These are phyloP conservation scores for Lachancea waltii DNA, from an alignment of 805 yeast genomes.

Conservation along the genomic window DNA sequence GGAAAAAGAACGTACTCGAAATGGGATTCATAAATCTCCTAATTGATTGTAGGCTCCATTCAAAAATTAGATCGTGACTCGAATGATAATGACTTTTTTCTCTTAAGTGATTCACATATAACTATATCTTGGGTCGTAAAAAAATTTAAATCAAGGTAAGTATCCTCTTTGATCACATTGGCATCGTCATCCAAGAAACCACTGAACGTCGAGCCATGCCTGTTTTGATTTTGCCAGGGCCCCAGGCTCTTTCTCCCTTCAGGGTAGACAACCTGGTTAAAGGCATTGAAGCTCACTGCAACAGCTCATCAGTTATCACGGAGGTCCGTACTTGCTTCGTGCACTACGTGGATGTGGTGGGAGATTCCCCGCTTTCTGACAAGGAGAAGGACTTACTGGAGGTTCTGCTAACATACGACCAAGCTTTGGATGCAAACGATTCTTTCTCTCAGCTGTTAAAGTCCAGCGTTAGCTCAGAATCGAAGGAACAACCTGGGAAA, in stretches of 20 bases:
- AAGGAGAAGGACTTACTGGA: slow-evolving; percentile 45
- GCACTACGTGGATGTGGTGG: slow-evolving; percentile 64
- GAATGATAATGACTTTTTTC: not conserved
- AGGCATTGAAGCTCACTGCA: slow-evolving; percentile 66
- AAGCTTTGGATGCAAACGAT: slow-evolving; percentile 50
- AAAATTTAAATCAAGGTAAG: too few species aligned
- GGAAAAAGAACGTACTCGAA: too few species aligned
- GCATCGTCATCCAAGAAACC: not conserved
- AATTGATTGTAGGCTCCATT: too few species aligned
- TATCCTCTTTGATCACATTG: too few species aligned
- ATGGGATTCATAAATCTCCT: too few species aligned
- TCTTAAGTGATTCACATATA: not conserved
- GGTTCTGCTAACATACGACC: slow-evolving; percentile 67
- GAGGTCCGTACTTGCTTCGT: slow-evolving; percentile 68
- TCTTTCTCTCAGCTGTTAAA: slow-evolving; percentile 22
- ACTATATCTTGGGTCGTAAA: too few species aligned
- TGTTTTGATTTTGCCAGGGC: slow-evolving; percentile 69
- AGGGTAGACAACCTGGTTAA: slow-evolving; percentile 67
- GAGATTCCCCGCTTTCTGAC: slow-evolving; percentile 31
- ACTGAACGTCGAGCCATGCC: slow-evolving; percentile 27
- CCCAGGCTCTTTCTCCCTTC: slow-evolving; percentile 81
- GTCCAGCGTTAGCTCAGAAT: slow-evolving; percentile 26
- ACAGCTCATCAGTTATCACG: slow-evolving; percentile 54
- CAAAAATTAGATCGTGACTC: too few species aligned
- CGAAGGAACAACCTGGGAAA: slow-evolving; percentile 27